Evolutionary conservation across 1,284 basidiomycete species (phyloP), one percentile per base, ranked within the genome.

Genomic region (Cronartium ribicola): DNA sequence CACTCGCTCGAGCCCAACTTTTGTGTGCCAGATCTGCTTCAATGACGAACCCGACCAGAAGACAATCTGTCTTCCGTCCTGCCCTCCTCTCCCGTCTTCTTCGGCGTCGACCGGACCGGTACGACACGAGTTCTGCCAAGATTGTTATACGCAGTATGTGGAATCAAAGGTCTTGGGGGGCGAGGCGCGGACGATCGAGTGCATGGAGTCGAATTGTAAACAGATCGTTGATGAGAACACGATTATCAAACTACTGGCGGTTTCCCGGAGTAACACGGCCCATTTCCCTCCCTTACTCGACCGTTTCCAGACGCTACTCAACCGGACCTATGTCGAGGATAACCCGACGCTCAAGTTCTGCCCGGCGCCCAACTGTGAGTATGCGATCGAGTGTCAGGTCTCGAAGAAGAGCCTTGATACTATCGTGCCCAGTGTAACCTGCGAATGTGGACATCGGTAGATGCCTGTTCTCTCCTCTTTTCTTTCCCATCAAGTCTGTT

Each of bases 131-230:
- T 41, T 90, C 82, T 97, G 94, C 83, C 85, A 85, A 17, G 87
- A 85, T 17, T 98, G 95, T 83, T 99, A 96, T 90, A 83, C 83
- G 64, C 88, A 89, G 63, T 98, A 98, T 81, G 81, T 91, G 66
- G 84, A 85, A 59, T 88, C 89, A 78, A 98, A 98, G 85, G 88
- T 98, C 79, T 87, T 87, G 76, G 89, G 89, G 80, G 91, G 90
- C 71, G 95, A 98, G 81, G 88, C 89, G 77, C 84, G 86, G 55
- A 80, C 83, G 22, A 88, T 98, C 76, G 87, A 90, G 76, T 99
- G 95, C 84, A 97, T 99, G 95, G 90, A 89, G 46, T 90, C 90
- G 79, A 88, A 88, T 60, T 99, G 96, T 83, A 85, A 86, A 40
- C 84, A 92, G 68, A 86, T 94, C 69, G 88, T 90, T 3, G 83